Evolutionary conservation across 2,329 filamentous ascomycete species (phyloP).

Genomic region (Grosmannia serpens): DNA sequence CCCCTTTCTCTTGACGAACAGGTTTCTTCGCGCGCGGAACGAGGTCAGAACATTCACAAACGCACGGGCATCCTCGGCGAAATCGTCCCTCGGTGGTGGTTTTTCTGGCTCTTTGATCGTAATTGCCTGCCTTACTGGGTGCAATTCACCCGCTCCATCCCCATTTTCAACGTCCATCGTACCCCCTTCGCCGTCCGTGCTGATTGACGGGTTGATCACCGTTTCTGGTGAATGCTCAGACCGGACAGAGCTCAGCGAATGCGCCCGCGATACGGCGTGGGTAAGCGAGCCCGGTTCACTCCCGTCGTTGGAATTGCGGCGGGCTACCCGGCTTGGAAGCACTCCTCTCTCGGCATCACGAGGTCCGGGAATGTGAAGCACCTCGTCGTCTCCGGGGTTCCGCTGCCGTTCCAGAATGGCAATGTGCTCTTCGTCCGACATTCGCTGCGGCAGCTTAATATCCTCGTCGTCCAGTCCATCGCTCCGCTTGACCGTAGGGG

Average conservation of each 20-base stretch:
- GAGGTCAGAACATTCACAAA: conserved; percentile 26
- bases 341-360: conserved; percentile 79
- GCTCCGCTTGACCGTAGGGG: conserved; percentile 50
- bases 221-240: background rate
- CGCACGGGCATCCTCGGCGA: conserved; percentile 31
- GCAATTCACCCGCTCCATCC: background rate
- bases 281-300: conserved; percentile 18
- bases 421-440: conserved; percentile 67
- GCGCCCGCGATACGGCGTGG: conserved; percentile 10
- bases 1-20: conserved; percentile 17
- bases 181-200: background rate
- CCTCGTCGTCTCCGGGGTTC: conserved; percentile 56
- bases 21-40: conserved; percentile 33
- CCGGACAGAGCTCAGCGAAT: conserved; percentile 20
- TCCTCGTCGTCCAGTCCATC: conserved; percentile 40
- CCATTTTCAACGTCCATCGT: background rate
- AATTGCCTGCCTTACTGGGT: conserved; percentile 37
- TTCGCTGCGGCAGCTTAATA: conserved; percentile 37
- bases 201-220: background rate
- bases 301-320: conserved; percentile 19
- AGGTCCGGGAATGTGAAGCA: conserved; percentile 82
- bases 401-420: conserved; percentile 79
- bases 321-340: conserved; percentile 45
- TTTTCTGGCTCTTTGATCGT: conserved; percentile 54
- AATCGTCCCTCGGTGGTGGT: conserved; percentile 26